Conservation (phyloP, 2,329 filamentous ascomycete species). For the Ophiostoma tasmaniense region DNA sequence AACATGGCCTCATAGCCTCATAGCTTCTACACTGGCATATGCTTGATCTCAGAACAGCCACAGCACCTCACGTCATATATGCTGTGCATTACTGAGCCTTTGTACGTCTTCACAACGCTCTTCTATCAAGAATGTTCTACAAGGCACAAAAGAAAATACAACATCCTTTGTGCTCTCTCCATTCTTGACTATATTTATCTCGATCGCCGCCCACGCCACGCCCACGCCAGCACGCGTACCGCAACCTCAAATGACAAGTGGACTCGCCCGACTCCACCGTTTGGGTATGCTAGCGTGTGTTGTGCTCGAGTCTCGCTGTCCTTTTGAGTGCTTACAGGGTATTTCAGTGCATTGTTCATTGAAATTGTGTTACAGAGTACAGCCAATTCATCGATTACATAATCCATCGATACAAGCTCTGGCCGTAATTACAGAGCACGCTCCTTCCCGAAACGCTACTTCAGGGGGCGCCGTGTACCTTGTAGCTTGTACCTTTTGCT, state of each 20-base stretch:
- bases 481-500: neutral
- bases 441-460: conserved; percentile 3
- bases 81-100: neutral
- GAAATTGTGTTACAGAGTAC: neutral
- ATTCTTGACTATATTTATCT: neutral
- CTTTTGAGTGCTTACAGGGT: too few species aligned
- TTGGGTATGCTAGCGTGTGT: neutral
- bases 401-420: neutral
- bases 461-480: neutral
- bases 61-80: neutral
- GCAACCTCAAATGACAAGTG: neutral
- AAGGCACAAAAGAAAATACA: too few species aligned
- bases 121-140: too few species aligned
- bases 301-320: neutral
- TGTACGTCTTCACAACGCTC: too few species aligned
- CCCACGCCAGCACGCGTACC: neutral
- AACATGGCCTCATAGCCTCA: too few species aligned
- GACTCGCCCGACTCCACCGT: neutral
- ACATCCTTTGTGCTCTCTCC: neutral
- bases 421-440: neutral
- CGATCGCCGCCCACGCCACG: neutral
- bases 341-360: neutral
- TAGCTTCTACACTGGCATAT: neutral
- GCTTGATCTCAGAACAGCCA: neutral
- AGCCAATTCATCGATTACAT: neutral